A percentile compares a stretch with the other conserved stretches of the same genome.
These are phyloP conservation scores for Stagonosporopsis cucurbitacearum DNA, from an alignment of 2,329 filamentous ascomycete genomes.

Conservation along the genomic window DNA sequence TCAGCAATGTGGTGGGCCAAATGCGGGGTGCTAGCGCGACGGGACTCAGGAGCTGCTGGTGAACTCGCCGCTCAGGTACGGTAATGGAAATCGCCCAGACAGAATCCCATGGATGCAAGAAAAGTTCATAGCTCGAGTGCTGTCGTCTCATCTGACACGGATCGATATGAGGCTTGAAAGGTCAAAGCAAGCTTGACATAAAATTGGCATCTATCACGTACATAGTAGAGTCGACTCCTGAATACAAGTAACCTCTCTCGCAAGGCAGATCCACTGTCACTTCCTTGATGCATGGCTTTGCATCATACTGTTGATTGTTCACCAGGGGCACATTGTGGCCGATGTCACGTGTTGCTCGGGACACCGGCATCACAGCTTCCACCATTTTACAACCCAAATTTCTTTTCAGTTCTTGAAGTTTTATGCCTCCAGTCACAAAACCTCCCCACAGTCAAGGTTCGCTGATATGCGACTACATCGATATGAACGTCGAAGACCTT, in stretches of 20 bases:
- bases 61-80: not conserved
- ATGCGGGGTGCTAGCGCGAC: constrained; percentile 18
- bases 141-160: not conserved
- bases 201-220: not conserved
- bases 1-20: not conserved
- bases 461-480: too few species aligned
- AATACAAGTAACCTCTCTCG: not conserved
- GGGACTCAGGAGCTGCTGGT: not conserved
- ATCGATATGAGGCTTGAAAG: not conserved
- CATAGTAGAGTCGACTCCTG: not conserved
- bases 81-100: not conserved
- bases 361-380: too few species aligned
- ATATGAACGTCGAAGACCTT: too few species aligned
- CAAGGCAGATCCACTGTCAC: not conserved
- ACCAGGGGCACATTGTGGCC: not conserved
- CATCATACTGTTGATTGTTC: not conserved
- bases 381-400: too few species aligned
- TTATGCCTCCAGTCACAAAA: too few species aligned
- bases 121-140: not conserved
- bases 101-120: not conserved
- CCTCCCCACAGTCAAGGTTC: too few species aligned
- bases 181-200: not conserved
- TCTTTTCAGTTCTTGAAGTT: too few species aligned
- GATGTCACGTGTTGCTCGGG: too few species aligned
- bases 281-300: not conserved